Evolutionary conservation across 2,329 filamentous ascomycete species (phyloP).

Genomic region (Hymenoscyphus repandus): DNA sequence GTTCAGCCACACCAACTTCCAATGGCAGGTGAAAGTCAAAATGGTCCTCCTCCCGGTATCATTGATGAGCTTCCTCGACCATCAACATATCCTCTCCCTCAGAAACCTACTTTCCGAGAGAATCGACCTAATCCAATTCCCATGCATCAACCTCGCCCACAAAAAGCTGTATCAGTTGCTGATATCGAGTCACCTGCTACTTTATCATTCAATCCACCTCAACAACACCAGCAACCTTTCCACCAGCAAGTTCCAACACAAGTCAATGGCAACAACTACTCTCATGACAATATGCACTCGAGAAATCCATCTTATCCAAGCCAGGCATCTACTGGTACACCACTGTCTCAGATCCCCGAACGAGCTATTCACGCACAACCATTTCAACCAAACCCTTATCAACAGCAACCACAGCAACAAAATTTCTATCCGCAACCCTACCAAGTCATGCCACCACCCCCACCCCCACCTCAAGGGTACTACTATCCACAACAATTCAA

Average conservation of each 20-base stretch:
- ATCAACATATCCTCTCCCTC: conserved; percentile 53
- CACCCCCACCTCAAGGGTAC: conserved; percentile 53
- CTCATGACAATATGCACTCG: conserved; percentile 51
- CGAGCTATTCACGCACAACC: conserved; percentile 84
- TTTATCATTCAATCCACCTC: conserved; percentile 50
- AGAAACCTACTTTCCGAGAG: conserved; percentile 54
- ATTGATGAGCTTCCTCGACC: conserved; percentile 42
- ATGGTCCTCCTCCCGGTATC: conserved; percentile 15
- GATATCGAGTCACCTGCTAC: conserved; percentile 77
- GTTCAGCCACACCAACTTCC: conserved; percentile 22
- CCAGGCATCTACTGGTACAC: conserved; percentile 69
- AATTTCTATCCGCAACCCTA: conserved; percentile 52
- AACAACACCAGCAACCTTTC: conserved; percentile 77
- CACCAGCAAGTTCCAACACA: conserved; percentile 88
- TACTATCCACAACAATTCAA: conserved; percentile 60
- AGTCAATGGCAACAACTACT: conserved; percentile 52
- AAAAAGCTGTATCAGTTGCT: conserved; percentile 89
- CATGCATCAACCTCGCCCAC: conserved; percentile 92
- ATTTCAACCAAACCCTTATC: conserved; percentile 73
- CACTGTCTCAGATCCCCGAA: conserved; percentile 87
- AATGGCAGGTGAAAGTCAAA: conserved; percentile 28
- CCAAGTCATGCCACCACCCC: conserved; percentile 51
- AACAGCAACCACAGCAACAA: conserved; percentile 38
- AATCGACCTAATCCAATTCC: conserved; percentile 50
- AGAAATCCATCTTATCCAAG: conserved; percentile 66